These are phyloP conservation scores for Solanum chacoense DNA, from an alignment of 305 asterid species.

Conservation along the genomic window DNA sequence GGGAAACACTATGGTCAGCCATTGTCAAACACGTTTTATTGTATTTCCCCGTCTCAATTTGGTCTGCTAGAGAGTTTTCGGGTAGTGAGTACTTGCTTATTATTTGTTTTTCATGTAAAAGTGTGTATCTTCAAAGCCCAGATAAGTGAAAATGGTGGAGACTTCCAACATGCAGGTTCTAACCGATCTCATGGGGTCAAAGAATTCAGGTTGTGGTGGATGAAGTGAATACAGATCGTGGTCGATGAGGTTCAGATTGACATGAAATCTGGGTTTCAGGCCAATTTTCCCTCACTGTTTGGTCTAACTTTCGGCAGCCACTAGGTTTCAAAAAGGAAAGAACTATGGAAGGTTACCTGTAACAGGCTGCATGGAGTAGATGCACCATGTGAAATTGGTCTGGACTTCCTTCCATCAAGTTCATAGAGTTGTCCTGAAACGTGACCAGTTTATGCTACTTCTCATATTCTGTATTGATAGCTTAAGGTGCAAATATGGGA, in stretches of 20 bases:
- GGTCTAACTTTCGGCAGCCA: neutral
- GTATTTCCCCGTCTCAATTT: neutral
- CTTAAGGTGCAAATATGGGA: neutral
- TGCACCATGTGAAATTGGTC: slow-evolving; percentile 75
- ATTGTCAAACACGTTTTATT: neutral
- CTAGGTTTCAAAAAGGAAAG: neutral
- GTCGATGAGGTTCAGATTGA: neutral
- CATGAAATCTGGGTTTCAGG: neutral
- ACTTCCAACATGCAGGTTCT: neutral
- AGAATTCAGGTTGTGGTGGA: neutral
- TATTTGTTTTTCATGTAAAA: neutral
- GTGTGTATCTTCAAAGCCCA: neutral
- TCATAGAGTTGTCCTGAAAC: slow-evolving; percentile 70
- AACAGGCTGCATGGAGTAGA: slow-evolving; percentile 59
- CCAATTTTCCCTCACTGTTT: neutral
- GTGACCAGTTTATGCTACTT: neutral
- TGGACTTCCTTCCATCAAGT: slow-evolving; percentile 80
- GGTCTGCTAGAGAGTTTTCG: neutral
- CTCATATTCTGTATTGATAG: neutral
- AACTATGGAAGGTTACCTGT: slow-evolving; percentile 24
- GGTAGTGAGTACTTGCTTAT: neutral
- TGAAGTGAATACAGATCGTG: neutral
- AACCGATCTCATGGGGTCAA: neutral
- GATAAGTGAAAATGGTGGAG: neutral
- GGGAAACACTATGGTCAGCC: neutral